Conservation (phyloP, 192 early-diverging fungal species). For the Umbelopsis isabellina region DNA sequence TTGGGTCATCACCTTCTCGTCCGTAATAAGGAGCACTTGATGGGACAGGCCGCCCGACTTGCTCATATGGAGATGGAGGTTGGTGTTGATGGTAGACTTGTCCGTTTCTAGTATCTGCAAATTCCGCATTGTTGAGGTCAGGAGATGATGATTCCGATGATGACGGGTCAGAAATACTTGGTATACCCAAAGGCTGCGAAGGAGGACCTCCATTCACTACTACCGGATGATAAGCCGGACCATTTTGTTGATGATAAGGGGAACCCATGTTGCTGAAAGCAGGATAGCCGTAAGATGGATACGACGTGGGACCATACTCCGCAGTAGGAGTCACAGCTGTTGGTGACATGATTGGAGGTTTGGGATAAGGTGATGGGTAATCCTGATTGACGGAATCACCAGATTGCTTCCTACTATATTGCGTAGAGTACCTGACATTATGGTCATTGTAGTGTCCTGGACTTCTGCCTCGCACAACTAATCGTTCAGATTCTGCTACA, state of each 20-base stretch:
- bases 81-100: conserved; percentile 17
- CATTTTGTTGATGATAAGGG: conserved; percentile 26
- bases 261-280: background rate
- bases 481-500: conserved; percentile 62
- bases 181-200: conserved; percentile 33
- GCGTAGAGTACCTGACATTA: conserved; percentile 14
- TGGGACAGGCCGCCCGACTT: background rate
- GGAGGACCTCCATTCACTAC: conserved; percentile 29
- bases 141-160: conserved; percentile 44
- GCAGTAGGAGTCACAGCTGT: background rate
- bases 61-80: conserved; percentile 1
- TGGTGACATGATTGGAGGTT: conserved; percentile 17
- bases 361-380: conserved; percentile 11
- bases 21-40: conserved; percentile 6
- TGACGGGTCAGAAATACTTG: conserved; percentile 41
- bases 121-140: conserved; percentile 36
- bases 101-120: conserved; percentile 11
- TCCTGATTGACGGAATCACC: background rate
- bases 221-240: conserved; percentile 29
- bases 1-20: background rate
- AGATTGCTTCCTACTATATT: conserved; percentile 2
- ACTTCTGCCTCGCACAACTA: conserved; percentile 88
- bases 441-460: conserved; percentile 85
- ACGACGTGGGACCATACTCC: background rate
- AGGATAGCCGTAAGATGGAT: conserved; percentile 5